Conservation (phyloP, 805 yeast species). For the Hanseniaspora clermontiae region DNA sequence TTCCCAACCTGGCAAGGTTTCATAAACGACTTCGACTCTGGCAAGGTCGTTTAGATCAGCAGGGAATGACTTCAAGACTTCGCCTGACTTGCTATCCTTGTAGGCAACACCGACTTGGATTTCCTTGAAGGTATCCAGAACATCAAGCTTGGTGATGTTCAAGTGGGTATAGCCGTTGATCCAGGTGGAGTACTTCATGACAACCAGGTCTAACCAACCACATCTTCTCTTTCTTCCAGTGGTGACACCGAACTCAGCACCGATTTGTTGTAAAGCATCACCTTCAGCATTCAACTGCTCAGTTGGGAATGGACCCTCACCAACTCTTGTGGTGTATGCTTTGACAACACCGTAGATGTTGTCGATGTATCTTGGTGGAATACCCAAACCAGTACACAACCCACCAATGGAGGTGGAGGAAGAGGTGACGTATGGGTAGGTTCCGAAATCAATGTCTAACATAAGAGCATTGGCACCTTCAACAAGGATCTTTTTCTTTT, state of each 20-base stretch:
- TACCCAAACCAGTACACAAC: conserved; percentile 89
- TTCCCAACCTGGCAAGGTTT: conserved; percentile 91
- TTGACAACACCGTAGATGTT: conserved; percentile 91
- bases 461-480: conserved; percentile 98
- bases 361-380: conserved; percentile 76
- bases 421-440: conserved; percentile 94
- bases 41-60: conserved; percentile 75
- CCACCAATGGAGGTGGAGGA: conserved; percentile 96
- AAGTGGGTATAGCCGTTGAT: conserved; percentile 92
- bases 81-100: conserved; percentile 51
- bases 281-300: conserved; percentile 86
- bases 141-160: conserved; percentile 92
- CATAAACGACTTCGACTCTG: conserved; percentile 84
- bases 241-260: conserved; percentile 95
- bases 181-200: conserved; percentile 75
- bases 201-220: conserved; percentile 97
- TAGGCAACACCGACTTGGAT: conserved; percentile 81
- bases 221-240: conserved; percentile 98
- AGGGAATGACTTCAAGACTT: conserved; percentile 70
- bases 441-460: conserved; percentile 96
- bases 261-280: conserved; percentile 75
- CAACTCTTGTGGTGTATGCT: conserved; percentile 97
- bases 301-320: conserved; percentile 98
- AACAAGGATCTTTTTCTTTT: conserved; percentile 68
- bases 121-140: conserved; percentile 77